Evolutionary conservation across 2,329 filamentous ascomycete species (phyloP).

Genomic region (Penicillium sp.): DNA sequence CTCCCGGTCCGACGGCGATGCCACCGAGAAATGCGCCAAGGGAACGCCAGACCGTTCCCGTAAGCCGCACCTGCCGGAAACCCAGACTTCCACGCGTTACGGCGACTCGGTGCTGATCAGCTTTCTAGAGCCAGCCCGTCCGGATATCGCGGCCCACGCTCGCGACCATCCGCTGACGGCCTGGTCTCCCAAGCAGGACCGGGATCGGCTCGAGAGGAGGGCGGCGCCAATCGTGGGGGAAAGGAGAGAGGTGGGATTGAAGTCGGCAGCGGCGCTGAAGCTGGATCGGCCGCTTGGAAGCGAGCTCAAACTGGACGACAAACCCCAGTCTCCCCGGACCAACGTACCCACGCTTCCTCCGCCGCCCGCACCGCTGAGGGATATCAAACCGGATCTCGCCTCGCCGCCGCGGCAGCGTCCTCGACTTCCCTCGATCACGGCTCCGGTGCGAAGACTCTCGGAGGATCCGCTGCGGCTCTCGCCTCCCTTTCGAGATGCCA

Average conservation of each 20-base stretch:
- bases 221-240: too few relatives aligned
- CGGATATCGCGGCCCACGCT: constrained; percentile 62
- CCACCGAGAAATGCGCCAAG: constrained; percentile 24
- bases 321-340: not conserved
- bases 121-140: constrained; percentile 62
- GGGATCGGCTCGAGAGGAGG: constrained; percentile 17
- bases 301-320: not conserved
- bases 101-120: constrained; percentile 60
- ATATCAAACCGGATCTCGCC: not conserved
- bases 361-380: not conserved
- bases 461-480: constrained; percentile 5
- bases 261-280: too few relatives aligned
- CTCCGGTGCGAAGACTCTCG: constrained; percentile 9
- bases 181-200: constrained; percentile 18
- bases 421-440: constrained; percentile 7
- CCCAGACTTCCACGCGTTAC: constrained; percentile 54
- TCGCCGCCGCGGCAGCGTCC: constrained; percentile 4
- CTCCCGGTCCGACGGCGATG: constrained; percentile 20
- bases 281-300: not conserved
- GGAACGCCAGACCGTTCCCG: constrained; percentile 35
- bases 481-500: constrained; percentile 31
- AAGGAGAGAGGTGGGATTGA: not conserved
- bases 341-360: constrained; percentile 1
- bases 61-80: constrained; percentile 33
- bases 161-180: constrained; percentile 45